phyloP scores from a whole-genome alignment of 2,329 filamentous ascomycete genomes.

The Trichothecium sympodiale region DNA sequence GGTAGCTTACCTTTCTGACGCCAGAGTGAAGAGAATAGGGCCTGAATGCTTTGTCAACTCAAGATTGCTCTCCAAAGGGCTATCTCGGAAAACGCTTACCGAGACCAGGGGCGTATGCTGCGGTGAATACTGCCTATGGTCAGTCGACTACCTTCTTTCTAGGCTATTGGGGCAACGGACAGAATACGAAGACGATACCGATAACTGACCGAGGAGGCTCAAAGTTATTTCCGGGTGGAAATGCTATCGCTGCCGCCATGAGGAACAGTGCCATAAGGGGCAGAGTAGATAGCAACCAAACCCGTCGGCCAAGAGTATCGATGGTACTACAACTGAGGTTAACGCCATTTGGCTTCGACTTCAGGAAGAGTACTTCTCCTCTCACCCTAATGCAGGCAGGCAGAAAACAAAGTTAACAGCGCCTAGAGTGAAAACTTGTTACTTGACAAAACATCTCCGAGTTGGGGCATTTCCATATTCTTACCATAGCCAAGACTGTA shows the following conservation, averaged over 20 bases:
- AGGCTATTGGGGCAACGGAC: no score
- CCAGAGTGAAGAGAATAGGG: slow-evolving; percentile 30
- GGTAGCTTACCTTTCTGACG: slow-evolving; percentile 21
- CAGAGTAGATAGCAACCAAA: slow-evolving; percentile 24
- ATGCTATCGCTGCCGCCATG: no score
- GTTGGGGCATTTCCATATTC: no score
- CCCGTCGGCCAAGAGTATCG: slow-evolving; percentile 24
- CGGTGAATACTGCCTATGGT: not conserved
- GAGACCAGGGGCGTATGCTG: not conserved
- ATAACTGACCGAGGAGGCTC: no score
- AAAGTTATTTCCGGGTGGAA: no score
- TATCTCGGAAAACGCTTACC: not conserved
- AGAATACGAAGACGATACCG: no score
- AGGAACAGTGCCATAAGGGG: slow-evolving; percentile 24
- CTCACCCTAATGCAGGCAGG: slow-evolving; percentile 25
- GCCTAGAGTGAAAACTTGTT: not conserved
- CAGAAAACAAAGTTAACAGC: slow-evolving; percentile 19
- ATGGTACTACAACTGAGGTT: no score
- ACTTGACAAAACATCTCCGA: no score
- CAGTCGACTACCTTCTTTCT: not conserved
- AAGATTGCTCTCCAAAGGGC: no score
- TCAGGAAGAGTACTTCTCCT: no score
- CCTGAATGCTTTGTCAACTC: no score
- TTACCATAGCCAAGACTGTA: slow-evolving; percentile 11
- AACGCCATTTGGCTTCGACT: no score